Base-by-base conservation (phyloP, 192 early-diverging fungal species). In the Endogone sp. region DNA sequence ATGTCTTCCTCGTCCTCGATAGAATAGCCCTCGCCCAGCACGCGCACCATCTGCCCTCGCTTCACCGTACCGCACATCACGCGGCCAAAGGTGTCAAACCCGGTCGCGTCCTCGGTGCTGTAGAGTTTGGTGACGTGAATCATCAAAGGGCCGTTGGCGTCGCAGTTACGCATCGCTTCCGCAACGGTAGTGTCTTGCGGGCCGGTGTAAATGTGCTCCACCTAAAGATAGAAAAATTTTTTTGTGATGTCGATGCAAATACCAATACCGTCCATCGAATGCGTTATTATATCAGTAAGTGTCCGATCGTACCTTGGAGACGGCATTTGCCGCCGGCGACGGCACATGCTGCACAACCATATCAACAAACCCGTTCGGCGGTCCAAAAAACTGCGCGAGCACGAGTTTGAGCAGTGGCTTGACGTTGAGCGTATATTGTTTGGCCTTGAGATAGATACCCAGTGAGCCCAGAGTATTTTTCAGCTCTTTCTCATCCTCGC, bases 1-100 rank as follows among this genome's bases (percentile, higher is more conserved):
- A 94, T 95, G 70, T 99, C 98, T 73, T 99, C 98, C 67, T 98
- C 96, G 79, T 99, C 95, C 27, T 95, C 91, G 3, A 90, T 83
- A 4, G 90, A 85, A 75, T 94, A 99, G 11, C 91, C 90, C 70
- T 97, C 95, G 60, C 98, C 96, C 9, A 99, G 80, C 8, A 98
- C 95, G 6, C 94, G 84, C 4, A 99, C 95, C 29, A 77, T 73
- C 74, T 94, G 90, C 4, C 92, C 94, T 21, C 75, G 72, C 20
- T 73, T 80, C 3, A 98, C 80, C 20, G 92, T 92, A 29, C 98
- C 98, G 71, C 93, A 93, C 81, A 98, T 83, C n/a, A 99, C 88
- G 55, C 96, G 92, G 29, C 96, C 98, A 67, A 99, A 92, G 9
- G 91, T 93, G 63, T 93, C 90, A 68, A 98, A 98, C 61, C 82